Conservation (phyloP, 1,284 basidiomycete species). For the Marasmius sp. region DNA sequence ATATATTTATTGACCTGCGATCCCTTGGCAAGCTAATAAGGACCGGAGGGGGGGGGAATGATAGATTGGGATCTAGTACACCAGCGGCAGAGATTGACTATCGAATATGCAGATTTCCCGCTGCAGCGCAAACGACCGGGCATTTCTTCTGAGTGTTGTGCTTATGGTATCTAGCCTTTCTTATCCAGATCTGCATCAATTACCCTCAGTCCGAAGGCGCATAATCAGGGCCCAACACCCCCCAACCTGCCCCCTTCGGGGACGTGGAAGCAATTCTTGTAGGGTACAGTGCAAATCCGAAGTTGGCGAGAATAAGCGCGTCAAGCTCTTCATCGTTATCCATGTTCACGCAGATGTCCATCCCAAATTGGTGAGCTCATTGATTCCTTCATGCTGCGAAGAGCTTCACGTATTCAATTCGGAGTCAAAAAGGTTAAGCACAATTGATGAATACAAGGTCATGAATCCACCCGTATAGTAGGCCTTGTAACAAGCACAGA, state of each 20-base stretch:
- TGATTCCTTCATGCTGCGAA: not conserved
- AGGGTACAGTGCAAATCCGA: not conserved
- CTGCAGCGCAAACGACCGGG: too few relatives aligned
- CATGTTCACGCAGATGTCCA: not conserved
- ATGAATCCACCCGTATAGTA: too few relatives aligned
- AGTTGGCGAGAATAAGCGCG: not conserved
- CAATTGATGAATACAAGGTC: not conserved
- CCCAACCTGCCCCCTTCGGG: constrained; percentile 16
- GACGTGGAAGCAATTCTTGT: not conserved
- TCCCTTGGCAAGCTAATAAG: too few relatives aligned
- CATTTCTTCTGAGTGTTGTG: not conserved
- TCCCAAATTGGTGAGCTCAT: not conserved
- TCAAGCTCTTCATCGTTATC: not conserved
- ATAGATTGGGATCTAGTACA: too few relatives aligned
- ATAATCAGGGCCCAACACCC: constrained; percentile 41
- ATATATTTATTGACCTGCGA: too few relatives aligned
- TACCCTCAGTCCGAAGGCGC: constrained; percentile 24
- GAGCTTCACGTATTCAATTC: constrained; percentile 1
- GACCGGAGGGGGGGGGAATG: too few relatives aligned
- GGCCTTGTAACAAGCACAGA: too few relatives aligned
- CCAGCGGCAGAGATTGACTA: too few relatives aligned
- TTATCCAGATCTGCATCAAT: constrained; percentile 21
- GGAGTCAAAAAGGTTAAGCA: not conserved
- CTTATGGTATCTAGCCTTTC: not conserved
- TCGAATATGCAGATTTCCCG: too few relatives aligned